Percentiles rank a stretch among this genome's conserved stretches.
These are phyloP conservation scores for Brassica cretica DNA, from an alignment of 345 rosid species.

Conservation along the genomic window DNA sequence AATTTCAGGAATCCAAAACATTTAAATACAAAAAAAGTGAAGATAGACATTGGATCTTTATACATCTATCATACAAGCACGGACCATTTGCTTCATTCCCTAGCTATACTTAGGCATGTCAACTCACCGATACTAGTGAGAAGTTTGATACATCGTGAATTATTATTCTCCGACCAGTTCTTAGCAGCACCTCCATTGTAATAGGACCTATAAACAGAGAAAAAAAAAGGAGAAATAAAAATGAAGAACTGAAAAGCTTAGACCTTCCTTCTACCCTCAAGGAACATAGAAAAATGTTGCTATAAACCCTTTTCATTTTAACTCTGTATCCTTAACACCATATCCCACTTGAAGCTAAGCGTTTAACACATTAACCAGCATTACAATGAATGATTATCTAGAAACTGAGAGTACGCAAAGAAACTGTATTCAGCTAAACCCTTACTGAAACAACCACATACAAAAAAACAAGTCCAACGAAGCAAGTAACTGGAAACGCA, in stretches of 20 bases:
- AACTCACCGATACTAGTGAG: conserved; percentile 8
- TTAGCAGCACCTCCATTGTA: conserved; percentile 24
- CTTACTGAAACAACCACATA: neutral
- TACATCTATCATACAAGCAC: conserved; percentile 35
- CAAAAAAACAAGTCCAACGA: neutral
- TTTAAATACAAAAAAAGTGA: neutral
- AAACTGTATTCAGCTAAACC: neutral
- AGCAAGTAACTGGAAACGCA: neutral
- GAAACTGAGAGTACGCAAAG: neutral
- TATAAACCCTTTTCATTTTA: neutral
- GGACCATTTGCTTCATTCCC: conserved; percentile 44
- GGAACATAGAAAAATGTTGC: neutral
- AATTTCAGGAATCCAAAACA: neutral
- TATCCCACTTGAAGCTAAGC: neutral
- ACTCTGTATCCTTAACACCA: neutral
- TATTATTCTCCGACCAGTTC: conserved; percentile 14
- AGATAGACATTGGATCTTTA: conserved; percentile 15
- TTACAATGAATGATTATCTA: neutral
- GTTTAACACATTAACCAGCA: neutral
- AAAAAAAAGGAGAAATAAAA: neutral
- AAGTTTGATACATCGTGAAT: neutral
- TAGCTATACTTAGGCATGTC: conserved; percentile 11
- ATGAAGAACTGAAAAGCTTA: conserved; percentile 1
- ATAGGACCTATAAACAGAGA: conserved; percentile 3
- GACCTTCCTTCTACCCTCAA: neutral